A percentile compares a stretch with the other conserved stretches of the same genome.
Evolutionary conservation across 1,284 basidiomycete species (phyloP).

Genomic region (Cutaneotrichosporon cyanovorans): DNA sequence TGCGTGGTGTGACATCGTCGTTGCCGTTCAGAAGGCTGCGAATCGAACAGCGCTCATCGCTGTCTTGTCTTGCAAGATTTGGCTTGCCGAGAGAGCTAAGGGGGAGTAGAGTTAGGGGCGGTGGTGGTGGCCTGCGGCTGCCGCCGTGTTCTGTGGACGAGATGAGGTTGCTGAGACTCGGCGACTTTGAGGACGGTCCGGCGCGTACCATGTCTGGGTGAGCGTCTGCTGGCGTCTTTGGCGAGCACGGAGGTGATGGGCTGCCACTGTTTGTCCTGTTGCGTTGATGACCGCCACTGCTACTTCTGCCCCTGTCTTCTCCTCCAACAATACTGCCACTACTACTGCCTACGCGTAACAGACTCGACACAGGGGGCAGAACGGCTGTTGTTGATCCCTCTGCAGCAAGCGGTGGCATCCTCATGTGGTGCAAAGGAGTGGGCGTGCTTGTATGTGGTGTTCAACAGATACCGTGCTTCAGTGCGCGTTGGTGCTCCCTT

Average conservation of each 20-base stretch:
- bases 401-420: too few relatives aligned
- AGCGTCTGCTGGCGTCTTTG: background rate
- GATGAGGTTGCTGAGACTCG: background rate
- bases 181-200: background rate
- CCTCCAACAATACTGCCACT: too few relatives aligned
- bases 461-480: too few relatives aligned
- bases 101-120: slow-evolving; percentile 2
- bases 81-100: background rate
- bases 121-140: background rate
- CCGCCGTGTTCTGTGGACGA: background rate
- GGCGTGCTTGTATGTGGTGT: too few relatives aligned
- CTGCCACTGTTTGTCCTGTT: background rate
- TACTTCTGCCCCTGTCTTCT: too few relatives aligned
- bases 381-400: background rate
- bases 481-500: too few relatives aligned
- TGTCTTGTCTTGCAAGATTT: background rate
- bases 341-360: background rate
- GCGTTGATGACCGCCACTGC: background rate
- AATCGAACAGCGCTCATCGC: slow-evolving; percentile 12
- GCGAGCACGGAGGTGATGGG: slow-evolving; percentile 1
- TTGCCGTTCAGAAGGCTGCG: slow-evolving; percentile 7
- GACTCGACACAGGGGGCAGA: background rate
- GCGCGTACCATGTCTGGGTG: background rate
- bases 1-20: background rate
- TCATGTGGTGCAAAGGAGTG: too few relatives aligned